Percentiles rank a stretch among this genome's conserved stretches.
Conservation (phyloP, 345 rosid genomes). For the Heritiera fomes region DNA sequence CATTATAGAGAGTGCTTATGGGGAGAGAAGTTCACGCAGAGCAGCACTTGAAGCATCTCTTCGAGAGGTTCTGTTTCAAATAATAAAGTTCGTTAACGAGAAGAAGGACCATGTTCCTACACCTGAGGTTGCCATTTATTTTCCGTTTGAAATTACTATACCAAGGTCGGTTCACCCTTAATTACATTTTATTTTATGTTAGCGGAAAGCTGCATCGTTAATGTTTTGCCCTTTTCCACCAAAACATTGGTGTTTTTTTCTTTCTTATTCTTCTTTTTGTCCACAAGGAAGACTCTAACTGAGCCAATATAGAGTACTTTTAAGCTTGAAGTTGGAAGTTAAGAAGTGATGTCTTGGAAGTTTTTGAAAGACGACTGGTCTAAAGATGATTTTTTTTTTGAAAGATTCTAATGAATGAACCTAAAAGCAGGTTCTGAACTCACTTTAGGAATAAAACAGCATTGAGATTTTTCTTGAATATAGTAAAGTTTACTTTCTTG, state of each 20-base stretch:
- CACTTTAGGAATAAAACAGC: not conserved
- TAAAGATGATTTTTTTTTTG: not conserved
- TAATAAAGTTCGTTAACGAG: constrained; percentile 88
- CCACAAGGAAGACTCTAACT: not conserved
- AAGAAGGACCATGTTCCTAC: constrained; percentile 95
- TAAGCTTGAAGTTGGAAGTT: constrained; percentile 3
- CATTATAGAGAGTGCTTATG: constrained; percentile 49
- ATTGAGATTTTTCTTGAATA: not conserved
- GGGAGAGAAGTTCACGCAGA: constrained; percentile 67
- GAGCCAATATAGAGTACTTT: not conserved
- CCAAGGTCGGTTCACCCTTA: constrained; percentile 68
- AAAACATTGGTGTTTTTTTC: not conserved
- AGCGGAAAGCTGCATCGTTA: not conserved
- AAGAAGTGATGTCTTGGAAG: not conserved
- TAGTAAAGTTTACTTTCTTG: not conserved
- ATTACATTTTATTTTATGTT: constrained; percentile 3
- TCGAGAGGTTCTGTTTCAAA: constrained; percentile 82
- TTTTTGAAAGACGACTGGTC: not conserved
- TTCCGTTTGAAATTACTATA: constrained; percentile 77
- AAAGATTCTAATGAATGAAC: not conserved
- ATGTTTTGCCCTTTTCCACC: not conserved
- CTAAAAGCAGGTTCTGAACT: not conserved
- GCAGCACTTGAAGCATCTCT: constrained; percentile 78
- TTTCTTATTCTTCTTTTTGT: not conserved
- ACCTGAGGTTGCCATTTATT: constrained; percentile 68